Conservation (phyloP, 306 rosid species). For the Comarum palustre region DNA sequence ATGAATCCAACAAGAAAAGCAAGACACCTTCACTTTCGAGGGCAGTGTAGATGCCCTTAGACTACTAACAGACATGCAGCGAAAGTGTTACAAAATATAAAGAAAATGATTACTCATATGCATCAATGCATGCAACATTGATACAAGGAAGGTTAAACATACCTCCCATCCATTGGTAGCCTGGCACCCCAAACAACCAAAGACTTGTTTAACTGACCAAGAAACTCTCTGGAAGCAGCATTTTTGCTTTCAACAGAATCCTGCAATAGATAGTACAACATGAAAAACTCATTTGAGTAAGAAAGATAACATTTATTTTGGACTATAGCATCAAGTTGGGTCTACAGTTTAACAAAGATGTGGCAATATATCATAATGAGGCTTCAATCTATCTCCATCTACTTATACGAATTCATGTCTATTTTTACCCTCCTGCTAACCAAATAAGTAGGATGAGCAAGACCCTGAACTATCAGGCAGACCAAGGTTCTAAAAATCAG, state of each 20-base stretch:
- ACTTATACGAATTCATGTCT: not conserved
- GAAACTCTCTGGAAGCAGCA: slow-evolving; percentile 55
- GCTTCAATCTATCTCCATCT: not conserved
- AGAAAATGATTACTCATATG: not conserved
- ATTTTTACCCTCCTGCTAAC: slow-evolving; percentile 11
- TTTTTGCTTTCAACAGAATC: slow-evolving; percentile 77
- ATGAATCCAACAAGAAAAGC: not conserved
- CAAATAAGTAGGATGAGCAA: not conserved
- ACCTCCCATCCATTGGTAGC: slow-evolving; percentile 81
- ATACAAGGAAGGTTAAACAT: slow-evolving; percentile 24
- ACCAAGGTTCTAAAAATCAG: too few relatives aligned
- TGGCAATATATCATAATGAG: slow-evolving; percentile 5
- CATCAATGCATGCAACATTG: slow-evolving; percentile 2
- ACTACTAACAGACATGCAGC: not conserved
- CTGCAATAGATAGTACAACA: slow-evolving; percentile 41
- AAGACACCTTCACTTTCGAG: not conserved
- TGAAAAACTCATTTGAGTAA: slow-evolving; percentile 11
- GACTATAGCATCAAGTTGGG: slow-evolving; percentile 10
- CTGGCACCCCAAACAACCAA: slow-evolving; percentile 78
- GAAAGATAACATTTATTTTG: slow-evolving; percentile 8
- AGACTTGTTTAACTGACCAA: slow-evolving; percentile 70
- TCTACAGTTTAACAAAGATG: not conserved
- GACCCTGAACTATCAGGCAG: not conserved
- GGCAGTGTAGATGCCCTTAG: not conserved
- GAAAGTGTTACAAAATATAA: not conserved